A percentile compares a stretch with the other conserved stretches of the same genome.
phyloP scores from a whole-genome alignment of 2,329 filamentous ascomycete species.

The Xylaria digitata region DNA sequence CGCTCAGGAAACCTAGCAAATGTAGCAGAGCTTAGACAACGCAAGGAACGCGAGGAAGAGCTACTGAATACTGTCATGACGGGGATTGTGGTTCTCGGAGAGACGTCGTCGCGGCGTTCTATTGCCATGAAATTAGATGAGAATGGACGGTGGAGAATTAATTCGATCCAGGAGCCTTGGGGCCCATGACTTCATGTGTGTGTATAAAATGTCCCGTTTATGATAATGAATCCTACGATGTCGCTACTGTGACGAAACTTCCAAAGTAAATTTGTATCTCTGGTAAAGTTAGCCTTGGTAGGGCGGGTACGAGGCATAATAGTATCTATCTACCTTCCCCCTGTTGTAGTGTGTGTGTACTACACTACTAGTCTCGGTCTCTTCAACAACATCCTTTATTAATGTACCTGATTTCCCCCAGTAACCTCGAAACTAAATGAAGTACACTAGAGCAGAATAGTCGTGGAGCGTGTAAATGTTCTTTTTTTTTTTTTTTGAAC shows the following conservation, averaged over 20 bases:
- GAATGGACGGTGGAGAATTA: slow-evolving; percentile 57
- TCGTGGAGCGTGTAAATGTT: too few species aligned
- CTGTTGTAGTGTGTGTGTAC: too few species aligned
- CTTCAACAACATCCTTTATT: too few species aligned
- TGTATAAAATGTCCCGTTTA: slow-evolving; percentile 12
- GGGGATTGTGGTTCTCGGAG: slow-evolving; percentile 50
- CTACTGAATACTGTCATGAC: slow-evolving; percentile 53
- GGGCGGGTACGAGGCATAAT: too few species aligned
- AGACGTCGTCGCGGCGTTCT: slow-evolving; percentile 17
- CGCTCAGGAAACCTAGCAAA: slow-evolving; percentile 46
- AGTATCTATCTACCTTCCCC: too few species aligned
- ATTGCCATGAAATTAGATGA: slow-evolving; percentile 54
- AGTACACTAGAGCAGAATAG: too few species aligned
- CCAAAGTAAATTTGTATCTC: not conserved
- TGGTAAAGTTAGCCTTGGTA: not conserved
- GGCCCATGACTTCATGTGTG: slow-evolving; percentile 25
- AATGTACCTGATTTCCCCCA: too few species aligned
- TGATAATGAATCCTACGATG: not conserved
- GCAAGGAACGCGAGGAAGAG: slow-evolving; percentile 48
- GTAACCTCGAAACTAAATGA: too few species aligned
- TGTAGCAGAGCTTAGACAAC: slow-evolving; percentile 41
- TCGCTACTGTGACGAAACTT: not conserved
- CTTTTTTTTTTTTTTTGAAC: too few species aligned
- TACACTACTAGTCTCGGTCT: too few species aligned
- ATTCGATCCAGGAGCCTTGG: slow-evolving; percentile 37